Conservation (phyloP, 2,329 filamentous ascomycete species). For the Tolypocladium ophioglossoides region DNA sequence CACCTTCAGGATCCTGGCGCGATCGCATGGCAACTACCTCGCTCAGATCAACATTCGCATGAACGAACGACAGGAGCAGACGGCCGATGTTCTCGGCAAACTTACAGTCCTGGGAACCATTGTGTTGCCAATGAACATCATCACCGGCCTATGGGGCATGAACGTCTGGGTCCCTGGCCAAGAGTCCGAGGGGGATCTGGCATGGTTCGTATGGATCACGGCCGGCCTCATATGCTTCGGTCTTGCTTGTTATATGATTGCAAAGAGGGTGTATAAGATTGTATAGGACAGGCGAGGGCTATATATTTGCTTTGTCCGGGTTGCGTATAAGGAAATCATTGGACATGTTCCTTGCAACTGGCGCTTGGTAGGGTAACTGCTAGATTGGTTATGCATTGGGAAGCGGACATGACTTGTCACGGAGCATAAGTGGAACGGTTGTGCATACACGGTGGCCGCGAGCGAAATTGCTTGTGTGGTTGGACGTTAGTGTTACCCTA, state of each 20-base stretch:
- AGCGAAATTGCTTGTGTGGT: too few relatives aligned
- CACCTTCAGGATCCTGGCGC: slow-evolving; percentile 58
- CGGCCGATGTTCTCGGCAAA: slow-evolving; percentile 87
- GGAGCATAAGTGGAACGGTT: neutral
- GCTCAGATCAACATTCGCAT: slow-evolving; percentile 98
- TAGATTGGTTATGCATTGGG: neutral
- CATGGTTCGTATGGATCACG: slow-evolving; percentile 68
- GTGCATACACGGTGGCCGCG: neutral
- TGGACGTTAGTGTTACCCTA: neutral
- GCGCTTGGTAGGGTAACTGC: neutral
- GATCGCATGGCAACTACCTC: slow-evolving; percentile 94
- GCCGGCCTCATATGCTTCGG: slow-evolving; percentile 71
- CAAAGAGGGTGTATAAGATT: slow-evolving; percentile 75
- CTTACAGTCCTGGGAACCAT: slow-evolving; percentile 94
- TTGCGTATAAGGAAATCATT: neutral
- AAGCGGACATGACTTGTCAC: neutral
- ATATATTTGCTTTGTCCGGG: neutral
- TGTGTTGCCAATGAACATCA: slow-evolving; percentile 97
- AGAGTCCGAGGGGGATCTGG: slow-evolving; percentile 61
- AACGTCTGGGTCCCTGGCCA: slow-evolving; percentile 95
- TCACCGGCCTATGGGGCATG: slow-evolving; percentile 98
- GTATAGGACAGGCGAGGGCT: slow-evolving; percentile 33
- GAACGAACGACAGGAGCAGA: slow-evolving; percentile 96
- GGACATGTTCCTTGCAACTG: neutral
- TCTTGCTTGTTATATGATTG: slow-evolving; percentile 65